Evolutionary conservation across 148 eudicot species (phyloP).

Genomic region (Heliosperma pusillum): DNA sequence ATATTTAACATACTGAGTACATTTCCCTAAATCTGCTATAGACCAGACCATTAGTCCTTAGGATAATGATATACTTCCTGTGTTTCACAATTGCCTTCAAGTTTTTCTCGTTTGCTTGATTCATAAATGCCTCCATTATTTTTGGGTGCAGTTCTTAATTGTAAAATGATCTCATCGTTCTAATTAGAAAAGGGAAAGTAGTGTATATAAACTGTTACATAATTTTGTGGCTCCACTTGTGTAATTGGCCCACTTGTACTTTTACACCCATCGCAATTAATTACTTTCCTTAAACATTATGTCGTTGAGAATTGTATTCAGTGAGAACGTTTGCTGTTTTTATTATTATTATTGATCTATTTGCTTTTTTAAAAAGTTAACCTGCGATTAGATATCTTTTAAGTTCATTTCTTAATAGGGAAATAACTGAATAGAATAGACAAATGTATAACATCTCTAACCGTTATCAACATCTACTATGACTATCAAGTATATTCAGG

Average conservation of each 20-base stretch:
- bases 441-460: background rate
- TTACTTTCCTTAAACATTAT: background rate
- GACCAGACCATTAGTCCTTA: background rate
- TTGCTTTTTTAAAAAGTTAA: constrained; percentile 5
- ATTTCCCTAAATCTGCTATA: background rate
- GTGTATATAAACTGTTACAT: background rate
- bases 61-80: background rate
- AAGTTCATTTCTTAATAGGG: background rate
- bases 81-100: background rate
- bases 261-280: background rate
- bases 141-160: background rate
- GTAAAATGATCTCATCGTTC: background rate
- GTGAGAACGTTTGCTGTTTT: background rate
- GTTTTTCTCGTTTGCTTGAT: background rate
- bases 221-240: background rate
- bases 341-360: background rate
- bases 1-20: background rate
- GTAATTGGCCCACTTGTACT: background rate
- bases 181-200: no score
- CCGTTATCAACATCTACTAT: background rate
- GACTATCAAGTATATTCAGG: background rate
- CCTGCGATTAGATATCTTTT: background rate
- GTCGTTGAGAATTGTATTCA: background rate
- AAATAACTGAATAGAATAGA: background rate
- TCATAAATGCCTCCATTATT: background rate